Base-by-base conservation (phyloP, 2,329 filamentous ascomycete species). In the Aureobasidium sp. region DNA sequence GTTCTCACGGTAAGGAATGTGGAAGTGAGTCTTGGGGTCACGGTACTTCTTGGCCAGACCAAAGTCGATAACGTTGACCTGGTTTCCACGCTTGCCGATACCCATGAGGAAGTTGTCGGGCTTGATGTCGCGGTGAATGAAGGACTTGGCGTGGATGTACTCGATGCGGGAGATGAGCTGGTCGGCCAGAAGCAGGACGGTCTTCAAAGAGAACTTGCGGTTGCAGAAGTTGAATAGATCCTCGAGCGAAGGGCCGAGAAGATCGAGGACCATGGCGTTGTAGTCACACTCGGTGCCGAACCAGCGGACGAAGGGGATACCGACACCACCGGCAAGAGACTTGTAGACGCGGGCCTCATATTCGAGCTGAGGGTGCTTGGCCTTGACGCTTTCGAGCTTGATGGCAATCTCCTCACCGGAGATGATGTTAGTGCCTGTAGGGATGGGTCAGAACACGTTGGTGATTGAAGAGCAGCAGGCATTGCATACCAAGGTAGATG, bases 181-280 rank as follows among this genome's bases (percentile, higher is more conserved):
- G 72, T 99, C 94, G 73, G 94, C 94, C 54, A 99, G 85, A 29
- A 99, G 86, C 45, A 99, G 84, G 32, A 99, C 94, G 1, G 94
- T 99, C 88, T 99, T 99, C 69, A 99, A 81, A 11, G 94, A 97
- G 82, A 97, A 99, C 77, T 97, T 97, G 77, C 94, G 89, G 86
- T 97, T 97, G 86, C 94, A 99, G 78, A 97, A 97, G 85, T 99
- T 97, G 90, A 99, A 99, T 37, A 99, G 84, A 74, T 99, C 94
- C 79, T 99, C 94, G 77, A 99, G 80, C 72, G 89, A 94, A 68
- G 94, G 94, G 42, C 94, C 94, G 63, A 99, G 89, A 30, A 99
- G 87, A 73, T 99, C 94, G 67, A 97, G 86, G 58, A 99, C 94
- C 94, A 99, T 97, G 76, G 94, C 94, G 79, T 99, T 97, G 86